These are phyloP conservation scores for Hymenoscyphus infarciens DNA, from an alignment of 2,329 filamentous ascomycete genomes.

Conservation along the genomic window DNA sequence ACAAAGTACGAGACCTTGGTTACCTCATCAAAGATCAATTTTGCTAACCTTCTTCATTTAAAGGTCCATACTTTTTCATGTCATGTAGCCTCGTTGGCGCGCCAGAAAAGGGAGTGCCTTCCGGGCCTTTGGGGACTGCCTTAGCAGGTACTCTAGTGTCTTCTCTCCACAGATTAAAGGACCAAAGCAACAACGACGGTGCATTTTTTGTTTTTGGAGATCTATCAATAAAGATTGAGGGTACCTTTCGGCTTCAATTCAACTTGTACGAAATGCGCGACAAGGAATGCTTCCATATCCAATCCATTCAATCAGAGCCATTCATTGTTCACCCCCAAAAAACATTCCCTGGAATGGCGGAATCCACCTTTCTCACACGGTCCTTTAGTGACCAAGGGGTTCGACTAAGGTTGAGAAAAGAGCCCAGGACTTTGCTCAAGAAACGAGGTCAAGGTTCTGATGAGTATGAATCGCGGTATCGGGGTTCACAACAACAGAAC, in stretches of 20 bases:
- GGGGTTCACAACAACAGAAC: constrained; percentile 20
- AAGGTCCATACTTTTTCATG: constrained; percentile 49
- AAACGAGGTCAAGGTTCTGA: constrained; percentile 34
- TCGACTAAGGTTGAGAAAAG: constrained; percentile 76
- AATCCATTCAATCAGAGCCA: constrained; percentile 53
- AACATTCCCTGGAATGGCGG: constrained; percentile 73
- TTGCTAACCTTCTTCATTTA: constrained; percentile 16
- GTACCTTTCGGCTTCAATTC: constrained; percentile 71
- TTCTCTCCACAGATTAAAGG: constrained; percentile 77
- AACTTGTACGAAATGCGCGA: constrained; percentile 68
- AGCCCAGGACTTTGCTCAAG: constrained; percentile 55
- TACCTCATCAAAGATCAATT: not conserved
- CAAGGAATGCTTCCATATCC: constrained; percentile 25
- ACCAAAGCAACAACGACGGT: constrained; percentile 71
- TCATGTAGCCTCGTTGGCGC: constrained; percentile 42
- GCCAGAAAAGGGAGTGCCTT: constrained; percentile 41
- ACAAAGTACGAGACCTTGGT: constrained; percentile 49
- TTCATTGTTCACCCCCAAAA: constrained; percentile 67
- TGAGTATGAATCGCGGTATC: constrained; percentile 31
- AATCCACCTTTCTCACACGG: constrained; percentile 77
- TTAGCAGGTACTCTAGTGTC: constrained; percentile 73
- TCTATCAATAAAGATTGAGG: constrained; percentile 72
- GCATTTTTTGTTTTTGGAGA: constrained; percentile 92
- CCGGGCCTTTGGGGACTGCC: constrained; percentile 44
- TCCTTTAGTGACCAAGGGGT: constrained; percentile 87